phyloP scores from a whole-genome alignment of 352 stramenopile species.

The Pythium volutum region DNA sequence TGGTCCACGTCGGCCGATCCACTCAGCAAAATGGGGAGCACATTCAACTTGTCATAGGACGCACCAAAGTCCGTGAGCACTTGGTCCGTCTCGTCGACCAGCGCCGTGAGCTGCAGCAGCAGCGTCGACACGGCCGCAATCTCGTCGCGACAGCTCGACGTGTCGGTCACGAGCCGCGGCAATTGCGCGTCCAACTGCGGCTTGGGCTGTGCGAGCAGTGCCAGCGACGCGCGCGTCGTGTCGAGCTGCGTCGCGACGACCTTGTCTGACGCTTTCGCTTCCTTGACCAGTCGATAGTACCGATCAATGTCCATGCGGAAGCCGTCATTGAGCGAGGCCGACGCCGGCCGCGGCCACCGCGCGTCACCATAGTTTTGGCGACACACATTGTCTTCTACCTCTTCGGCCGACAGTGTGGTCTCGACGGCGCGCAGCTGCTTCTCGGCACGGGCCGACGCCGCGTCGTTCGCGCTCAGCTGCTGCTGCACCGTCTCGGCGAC shows the following conservation, averaged over 20 bases:
- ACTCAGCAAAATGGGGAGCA: constrained; percentile 46
- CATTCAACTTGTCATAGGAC: constrained; percentile 60
- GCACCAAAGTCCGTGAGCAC: constrained; percentile 46
- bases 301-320: constrained; percentile 69
- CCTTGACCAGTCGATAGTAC: constrained; percentile 69
- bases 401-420: constrained; percentile 48
- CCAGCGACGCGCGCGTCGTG: constrained; percentile 34
- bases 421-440: constrained; percentile 58
- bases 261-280: constrained; percentile 67
- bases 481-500: constrained; percentile 33
- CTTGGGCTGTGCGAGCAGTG: constrained; percentile 46
- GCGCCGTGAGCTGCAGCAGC: constrained; percentile 45
- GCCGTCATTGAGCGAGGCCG: constrained; percentile 45
- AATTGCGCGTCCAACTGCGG: constrained; percentile 54
- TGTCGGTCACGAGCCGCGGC: constrained; percentile 40
- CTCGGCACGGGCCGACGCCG: constrained; percentile 47
- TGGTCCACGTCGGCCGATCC: constrained; percentile 23
- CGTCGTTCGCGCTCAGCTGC: constrained; percentile 51
- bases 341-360: constrained; percentile 56
- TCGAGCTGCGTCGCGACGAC: constrained; percentile 52
- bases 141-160: constrained; percentile 55
- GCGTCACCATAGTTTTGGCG: constrained; percentile 58
- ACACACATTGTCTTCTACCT: constrained; percentile 66
- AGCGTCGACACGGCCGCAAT: constrained; percentile 43
- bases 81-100: constrained; percentile 65